These are phyloP conservation scores for Lepiota subincarnata DNA, from an alignment of 768 basidiomycete genomes.

Conservation along the genomic window DNA sequence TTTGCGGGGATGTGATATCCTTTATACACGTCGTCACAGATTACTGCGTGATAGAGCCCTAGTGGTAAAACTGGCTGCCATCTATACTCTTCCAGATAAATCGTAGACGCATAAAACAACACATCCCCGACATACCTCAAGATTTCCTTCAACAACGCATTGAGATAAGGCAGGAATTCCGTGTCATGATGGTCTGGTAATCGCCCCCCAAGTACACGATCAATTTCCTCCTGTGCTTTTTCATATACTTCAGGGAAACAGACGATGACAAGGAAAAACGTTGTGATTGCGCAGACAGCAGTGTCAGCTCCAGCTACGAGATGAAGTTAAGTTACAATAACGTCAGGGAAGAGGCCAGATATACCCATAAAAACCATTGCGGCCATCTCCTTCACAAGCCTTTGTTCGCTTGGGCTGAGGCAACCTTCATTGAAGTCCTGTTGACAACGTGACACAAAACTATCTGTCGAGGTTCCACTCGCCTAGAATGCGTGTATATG, in stretches of 20 bases:
- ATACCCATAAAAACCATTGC: conserved; percentile 17
- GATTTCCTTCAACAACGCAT: conserved; percentile 19
- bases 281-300: conserved; percentile 4
- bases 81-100: not conserved
- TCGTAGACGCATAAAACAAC: conserved; percentile 11
- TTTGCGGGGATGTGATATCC: conserved; percentile 14
- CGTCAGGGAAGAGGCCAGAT: not conserved
- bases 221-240: conserved; percentile 37
- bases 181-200: conserved; percentile 18
- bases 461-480: conserved; percentile 13
- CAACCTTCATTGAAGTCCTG: conserved; percentile 12
- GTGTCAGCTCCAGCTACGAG: conserved; percentile 12
- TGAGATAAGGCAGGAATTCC: conserved; percentile 16
- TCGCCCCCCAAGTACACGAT: conserved; percentile 22
- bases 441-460: conserved; percentile 14
- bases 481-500: conserved; percentile 3
- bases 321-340: not conserved
- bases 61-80: conserved; percentile 5
- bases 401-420: conserved; percentile 8
- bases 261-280: conserved; percentile 15
- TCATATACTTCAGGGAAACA: conserved; percentile 29
- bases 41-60: conserved; percentile 18
- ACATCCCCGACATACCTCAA: conserved; percentile 11
- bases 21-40: conserved; percentile 13
- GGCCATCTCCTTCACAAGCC: conserved; percentile 16